Base-by-base conservation (phyloP, 2,329 filamentous ascomycete species). In the Blastomyces gilchristii region DNA sequence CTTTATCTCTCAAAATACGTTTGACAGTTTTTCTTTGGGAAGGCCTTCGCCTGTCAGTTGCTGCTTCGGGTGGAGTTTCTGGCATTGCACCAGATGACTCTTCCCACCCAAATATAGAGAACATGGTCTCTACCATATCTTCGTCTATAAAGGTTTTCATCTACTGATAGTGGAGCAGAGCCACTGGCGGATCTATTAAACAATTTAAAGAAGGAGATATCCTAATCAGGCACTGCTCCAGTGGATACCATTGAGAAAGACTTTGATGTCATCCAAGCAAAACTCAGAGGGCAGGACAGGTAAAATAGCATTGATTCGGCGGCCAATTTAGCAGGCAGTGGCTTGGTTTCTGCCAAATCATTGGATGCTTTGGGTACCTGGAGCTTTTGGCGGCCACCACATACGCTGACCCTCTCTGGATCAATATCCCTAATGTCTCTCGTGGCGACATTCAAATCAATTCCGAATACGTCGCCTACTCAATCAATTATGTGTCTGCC, bases 391-490 rank as follows among this genome's bases (percentile, higher is more conserved):
- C 72, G 1, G 72, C 74, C 34, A 73, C 75, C 0, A 66, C 68
- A 31, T 77, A 76, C 62, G 79, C 74, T 18, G 81, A 84, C 65
- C 77, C 80, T 0, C 77, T 84, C 22, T 85, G 81, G 79, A 72
- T 85, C 25, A 85, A 85, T 67, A 75, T 85, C 16, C 82, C 83
- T 0, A 71, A 72, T 1, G 73, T 9, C 37, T 75, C 49, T 74
- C 73, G 83, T 11, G 71, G 66, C 28, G 81, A 85, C 63, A 76
- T 75, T 0, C 82, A 84, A 66, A 65, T 72, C 37, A 84, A 81
- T 66, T 72, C 80, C 4, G 82, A 85, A 69, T 84, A 81, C 66
- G 78, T 83, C 49, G 81, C 81, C 2, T 84, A 85, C 69, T 81
- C 82, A 5, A 80, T 85, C 64, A 82, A 85, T 72, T 85, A 85